Percentiles rank a stretch among this genome's conserved stretches.
These are phyloP conservation scores for Puccinia novopanici DNA, from an alignment of 1,284 basidiomycete genomes.

Conservation along the genomic window DNA sequence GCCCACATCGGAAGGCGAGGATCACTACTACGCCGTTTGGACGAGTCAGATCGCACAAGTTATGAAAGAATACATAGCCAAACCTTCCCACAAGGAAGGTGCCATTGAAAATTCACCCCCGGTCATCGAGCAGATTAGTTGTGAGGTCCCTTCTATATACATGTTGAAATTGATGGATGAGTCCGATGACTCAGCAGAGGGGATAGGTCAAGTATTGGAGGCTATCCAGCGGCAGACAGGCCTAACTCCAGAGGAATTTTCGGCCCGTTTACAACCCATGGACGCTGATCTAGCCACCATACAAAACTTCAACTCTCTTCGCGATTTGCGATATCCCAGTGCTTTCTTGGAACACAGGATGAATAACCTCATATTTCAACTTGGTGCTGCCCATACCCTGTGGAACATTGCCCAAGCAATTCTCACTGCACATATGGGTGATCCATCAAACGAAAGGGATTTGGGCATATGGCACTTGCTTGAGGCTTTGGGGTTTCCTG, in stretches of 20 bases:
- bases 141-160: not conserved
- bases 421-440: not conserved
- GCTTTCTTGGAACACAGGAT: not conserved
- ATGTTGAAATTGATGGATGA: not conserved
- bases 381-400: not conserved
- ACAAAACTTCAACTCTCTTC: not conserved
- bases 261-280: not conserved
- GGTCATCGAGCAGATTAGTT: not conserved
- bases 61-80: not conserved
- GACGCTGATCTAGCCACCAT: not conserved
- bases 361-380: not conserved
- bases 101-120: not conserved
- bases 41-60: not conserved
- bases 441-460: not conserved
- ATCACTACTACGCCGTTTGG: not conserved
- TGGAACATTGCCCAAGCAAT: not conserved
- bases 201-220: not conserved
- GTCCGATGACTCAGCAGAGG: not conserved
- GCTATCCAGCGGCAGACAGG: not conserved
- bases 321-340: not conserved
- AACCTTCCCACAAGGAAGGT: not conserved
- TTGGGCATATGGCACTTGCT: conserved; percentile 12
- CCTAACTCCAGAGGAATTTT: not conserved
- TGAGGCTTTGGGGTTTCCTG: not conserved
- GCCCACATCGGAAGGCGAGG: not conserved